Evolutionary conservation across 495 filamentous ascomycete genomes (phyloP), one percentile per base, ranked within the genome.

Genomic region (Penicillium verhagenii): DNA sequence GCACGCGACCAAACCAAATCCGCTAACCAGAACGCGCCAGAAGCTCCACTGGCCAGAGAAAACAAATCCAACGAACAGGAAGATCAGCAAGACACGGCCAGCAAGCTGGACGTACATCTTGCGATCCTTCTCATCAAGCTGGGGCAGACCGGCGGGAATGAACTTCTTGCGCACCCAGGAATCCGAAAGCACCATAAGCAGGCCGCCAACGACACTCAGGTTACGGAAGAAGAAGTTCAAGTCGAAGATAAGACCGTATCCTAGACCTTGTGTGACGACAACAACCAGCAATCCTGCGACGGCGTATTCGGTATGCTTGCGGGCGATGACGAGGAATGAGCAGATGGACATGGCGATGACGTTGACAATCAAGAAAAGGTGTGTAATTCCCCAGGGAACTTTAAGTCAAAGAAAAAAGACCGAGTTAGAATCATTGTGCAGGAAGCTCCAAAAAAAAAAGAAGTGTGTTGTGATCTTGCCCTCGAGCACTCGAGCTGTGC

Each of bases 21-120:
- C 56, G 60, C 86, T 90, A 28, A 97, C 94, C 40, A 89, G 53
- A 43, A 97, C 76, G 61, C 94, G 82, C 79, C 89, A 88, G 57
- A 96, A 68, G 58, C 84, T 88, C 94, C 94, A 98, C 63, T 93
- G 78, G 43, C 94, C 94, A 29, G 90, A 88, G 76, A 97, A 96
- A 57, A 98, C 87, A 66, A 98, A 98, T 23, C 94, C 94, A 54
- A 96, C 66, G 69, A 98, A 98, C 54, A 98, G 79, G 80, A 97
- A 96, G 72, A 98, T 97, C 59, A 98, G 78, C 40, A 98, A 80
- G n/a, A 98, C 89, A 57, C 94, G 85, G 21, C 94, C 94, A 49
- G 94, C 94, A 48, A 98, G 86, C 81, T 97, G 94, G 74, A 98
- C 92, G 79, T 98, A 98, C 91, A 97, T 97, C 82, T 97, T 98